Conservation (phyloP, 2,329 filamentous ascomycete genomes). For the Arthrobotrys conoides region DNA sequence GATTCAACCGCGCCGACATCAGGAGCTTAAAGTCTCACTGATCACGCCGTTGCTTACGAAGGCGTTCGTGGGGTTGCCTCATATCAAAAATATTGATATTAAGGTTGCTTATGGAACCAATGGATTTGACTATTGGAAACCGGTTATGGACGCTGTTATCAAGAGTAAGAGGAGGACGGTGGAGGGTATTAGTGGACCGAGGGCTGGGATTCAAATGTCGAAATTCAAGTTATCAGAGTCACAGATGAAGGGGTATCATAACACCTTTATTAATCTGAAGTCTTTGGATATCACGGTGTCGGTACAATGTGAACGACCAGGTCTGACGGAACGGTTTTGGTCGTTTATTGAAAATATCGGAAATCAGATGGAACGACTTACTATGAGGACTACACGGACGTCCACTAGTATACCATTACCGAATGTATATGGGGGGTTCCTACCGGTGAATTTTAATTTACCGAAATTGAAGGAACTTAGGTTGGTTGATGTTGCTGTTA, state of each 20-base stretch:
- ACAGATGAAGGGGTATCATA: not conserved
- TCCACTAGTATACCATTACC: not conserved
- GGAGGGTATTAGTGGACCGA: not conserved
- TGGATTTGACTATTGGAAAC: slow-evolving; percentile 13
- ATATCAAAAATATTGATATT: not conserved
- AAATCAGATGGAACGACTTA: not conserved
- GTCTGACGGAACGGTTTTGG: not conserved
- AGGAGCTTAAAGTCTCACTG: not conserved
- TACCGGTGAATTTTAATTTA: not conserved
- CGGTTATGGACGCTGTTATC: slow-evolving; percentile 4
- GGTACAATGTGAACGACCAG: not conserved
- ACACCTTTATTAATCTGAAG: not conserved
- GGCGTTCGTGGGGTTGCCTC: not conserved
- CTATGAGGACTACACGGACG: not conserved
- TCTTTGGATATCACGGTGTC: not conserved
- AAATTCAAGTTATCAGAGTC: not conserved
- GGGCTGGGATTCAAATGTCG: not conserved
- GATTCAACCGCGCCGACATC: not conserved
- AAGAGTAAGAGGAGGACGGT: not conserved
- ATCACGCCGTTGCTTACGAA: not conserved
- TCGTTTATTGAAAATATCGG: not conserved
- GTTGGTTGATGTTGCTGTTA: not conserved
- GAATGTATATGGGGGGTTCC: not conserved
- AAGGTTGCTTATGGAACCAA: too few species aligned
- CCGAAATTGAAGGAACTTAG: slow-evolving; percentile 5